Evolutionary conservation across 805 yeast species (phyloP), one percentile per base, ranked within the genome.

Genomic region (Ogataea wickerhamii): DNA sequence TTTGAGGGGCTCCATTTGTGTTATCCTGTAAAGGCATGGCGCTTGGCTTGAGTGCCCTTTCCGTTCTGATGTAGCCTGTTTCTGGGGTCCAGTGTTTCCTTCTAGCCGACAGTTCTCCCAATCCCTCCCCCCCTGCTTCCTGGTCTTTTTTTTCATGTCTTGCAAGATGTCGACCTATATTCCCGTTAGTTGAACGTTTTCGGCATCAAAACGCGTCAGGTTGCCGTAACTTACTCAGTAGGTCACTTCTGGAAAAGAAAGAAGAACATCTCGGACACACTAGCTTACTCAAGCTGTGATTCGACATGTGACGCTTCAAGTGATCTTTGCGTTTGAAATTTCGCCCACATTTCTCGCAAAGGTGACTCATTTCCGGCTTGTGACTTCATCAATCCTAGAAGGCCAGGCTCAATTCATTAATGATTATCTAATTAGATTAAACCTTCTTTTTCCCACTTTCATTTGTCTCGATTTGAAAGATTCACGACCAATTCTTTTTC

Each of bases 271-370:
- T 36, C 1, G 40, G 36, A 31, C 52, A 48, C 8, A 18, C 25
- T 7, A 28, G 22, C 6, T 18, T 30, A 10, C 20, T 37, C 6
- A 27, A 36, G 26, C 39, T 38, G 23, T 48, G 52, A 23, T 45
- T 45, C 10, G 32, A 24, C 48, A 37, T 37, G 28, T 48, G 52
- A 12, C 52, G 37, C 24, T 40, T 40, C 18, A 48, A 28, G 31
- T 48, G 52, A 25, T 48, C 46, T 14, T 43, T 48, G n/a, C 52
- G 34, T 26, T 45, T 48, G 43, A 48, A 48, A 6, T 10, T 18
- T 20, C 38, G 43, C 8, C 41, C 33, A 26, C 52, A 48, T 33
- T 36, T 38, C 8, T 42, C 45, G 18, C 47, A 46, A 16, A 26
- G 7, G 29, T 26, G n/a, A 12, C n/a, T n/a, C n/a, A n/a, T n/a